Base-by-base conservation (phyloP, 2,329 filamentous ascomycete genomes). In the Penicillium sp. region DNA sequence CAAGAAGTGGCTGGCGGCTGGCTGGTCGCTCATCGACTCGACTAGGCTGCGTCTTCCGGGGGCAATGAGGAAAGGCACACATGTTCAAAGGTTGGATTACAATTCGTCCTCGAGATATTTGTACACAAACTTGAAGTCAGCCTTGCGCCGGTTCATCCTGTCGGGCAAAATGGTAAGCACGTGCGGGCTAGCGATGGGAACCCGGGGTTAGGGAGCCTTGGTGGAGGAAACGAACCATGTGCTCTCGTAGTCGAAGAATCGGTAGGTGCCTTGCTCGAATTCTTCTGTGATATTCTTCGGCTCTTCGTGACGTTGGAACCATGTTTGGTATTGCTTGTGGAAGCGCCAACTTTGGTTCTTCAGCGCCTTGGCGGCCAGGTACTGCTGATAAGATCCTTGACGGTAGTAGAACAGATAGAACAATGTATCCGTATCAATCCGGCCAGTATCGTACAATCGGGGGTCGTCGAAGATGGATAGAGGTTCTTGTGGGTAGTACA, bases 351-450 rank as follows among this genome's bases (percentile, higher is more conserved):
- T 97, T 78, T 99, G 95, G 67, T 94, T 91, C 80, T 99, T 99
- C 54, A 99, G 81, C n/a, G 95, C 92, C 78, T 96, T 96, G 14
- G 95, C 95, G 1, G 95, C 92, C 60, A 98, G 84, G 73, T 93
- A 97, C 75, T 99, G 95, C 75, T 98, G 93, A 69, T 96, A 93
- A 0, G 92, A 93, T 28, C 92, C 92, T 77, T 99, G 95, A 68
- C 94, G 92, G 82, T 99, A 99, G 82, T 99, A 99, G 79, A 99
- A 99, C 48, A 96, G 90, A 79, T 99, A 99, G 79, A 99, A 99
- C 10, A 99, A 83, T 34, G 94, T 96, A 73, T 99, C 95, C 0
- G 93, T 92, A 71, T 99, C 95, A 61, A 99, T 94, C 59, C 91
- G 86, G 28, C 86, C 78, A 3, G 77, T 80, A 48, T 81, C 86